A percentile compares a stretch with the other conserved stretches of the same genome.
Evolutionary conservation across 306 rosid species (phyloP).

Genomic region (Vigna radiata): DNA sequence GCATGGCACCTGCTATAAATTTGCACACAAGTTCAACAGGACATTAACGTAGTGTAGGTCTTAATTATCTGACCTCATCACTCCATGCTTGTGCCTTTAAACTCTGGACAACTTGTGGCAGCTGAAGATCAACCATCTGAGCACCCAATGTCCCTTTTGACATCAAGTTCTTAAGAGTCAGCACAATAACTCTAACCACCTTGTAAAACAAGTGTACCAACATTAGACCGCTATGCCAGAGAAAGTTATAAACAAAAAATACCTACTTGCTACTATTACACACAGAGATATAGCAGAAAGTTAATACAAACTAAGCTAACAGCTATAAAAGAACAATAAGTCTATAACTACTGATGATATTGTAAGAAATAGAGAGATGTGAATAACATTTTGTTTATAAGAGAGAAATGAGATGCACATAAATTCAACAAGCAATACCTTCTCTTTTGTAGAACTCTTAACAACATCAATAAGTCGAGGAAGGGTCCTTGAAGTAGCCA

Average conservation of each 20-base stretch:
- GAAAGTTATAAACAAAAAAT: conserved; percentile 7
- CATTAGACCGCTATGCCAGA: conserved; percentile 37
- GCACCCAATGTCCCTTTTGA: conserved; percentile 90
- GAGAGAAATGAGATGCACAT: conserved; percentile 25
- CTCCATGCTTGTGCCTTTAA: conserved; percentile 99
- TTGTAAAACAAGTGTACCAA: conserved; percentile 42
- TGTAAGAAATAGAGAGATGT: neutral
- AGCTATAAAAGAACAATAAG: conserved; percentile 28
- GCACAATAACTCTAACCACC: conserved; percentile 98
- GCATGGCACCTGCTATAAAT: conserved; percentile 20
- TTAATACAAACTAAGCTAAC: conserved; percentile 20
- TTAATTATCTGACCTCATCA: conserved; percentile 83
- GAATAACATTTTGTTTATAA: conserved; percentile 19
- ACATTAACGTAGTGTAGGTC: conserved; percentile 21
- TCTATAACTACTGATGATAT: conserved; percentile 18
- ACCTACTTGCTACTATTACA: conserved; percentile 37
- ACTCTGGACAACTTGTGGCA: conserved; percentile 91
- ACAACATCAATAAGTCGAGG: conserved; percentile 86
- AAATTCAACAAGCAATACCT: conserved; percentile 61
- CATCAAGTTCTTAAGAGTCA: conserved; percentile 87
- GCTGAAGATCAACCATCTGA: conserved; percentile 96
- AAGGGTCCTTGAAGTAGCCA: conserved; percentile 94
- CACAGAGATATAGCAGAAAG: conserved; percentile 18
- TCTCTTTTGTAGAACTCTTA: conserved; percentile 97
- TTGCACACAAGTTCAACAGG: conserved; percentile 36